Evolutionary conservation across 2,329 filamentous ascomycete genomes (phyloP), one percentile per base, ranked within the genome.

Genomic region (Penicillium concentricum): DNA sequence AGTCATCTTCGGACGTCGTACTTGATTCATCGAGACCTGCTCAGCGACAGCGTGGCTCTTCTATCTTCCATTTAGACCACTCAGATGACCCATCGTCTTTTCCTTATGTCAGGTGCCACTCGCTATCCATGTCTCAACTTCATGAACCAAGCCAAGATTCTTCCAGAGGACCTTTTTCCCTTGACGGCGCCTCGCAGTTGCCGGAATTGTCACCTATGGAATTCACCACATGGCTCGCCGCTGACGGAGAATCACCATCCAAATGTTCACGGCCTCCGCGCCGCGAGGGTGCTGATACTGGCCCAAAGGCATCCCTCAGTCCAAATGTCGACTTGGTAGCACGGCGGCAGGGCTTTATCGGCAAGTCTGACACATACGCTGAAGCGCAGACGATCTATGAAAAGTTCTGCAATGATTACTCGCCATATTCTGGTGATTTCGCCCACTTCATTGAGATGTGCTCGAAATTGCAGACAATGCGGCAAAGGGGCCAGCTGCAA

Each of bases 371-470:
- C 20, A 60, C 61, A 32, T 57, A 61, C 15, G 58, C 54, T 3
- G 62, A 69, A 48, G 68, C 71, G 13, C 61, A 63, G 6, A 63
- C 45, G 20, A 62, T 75, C 26, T 77, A 71, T 59, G 62, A 71
- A 9, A 72, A 67, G 35, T 80, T 78, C 54, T 69, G 70, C 58
- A 61, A 57, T 18, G 63, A 74, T 30, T 80, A 80, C 59, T 65
- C 73, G 3, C 56, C 57, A 22, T 80, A 79, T 54, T 30, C 53
- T 8, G 77, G 77, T 15, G 67, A 73, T 51, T 67, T 74, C 22
- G 56, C 59, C 6, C 70, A 77, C 61, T 79, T 80, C 50, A 61
- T 60, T 20, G 63, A 67, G n/a, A 60, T 78, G 24, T 78, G 76
- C 53, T 61, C 59, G 18, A 74, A 69, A 47, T 61, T 79, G 37